Base-by-base conservation (phyloP, 2,329 filamentous ascomycete species). In the Alternaria arborescens region DNA sequence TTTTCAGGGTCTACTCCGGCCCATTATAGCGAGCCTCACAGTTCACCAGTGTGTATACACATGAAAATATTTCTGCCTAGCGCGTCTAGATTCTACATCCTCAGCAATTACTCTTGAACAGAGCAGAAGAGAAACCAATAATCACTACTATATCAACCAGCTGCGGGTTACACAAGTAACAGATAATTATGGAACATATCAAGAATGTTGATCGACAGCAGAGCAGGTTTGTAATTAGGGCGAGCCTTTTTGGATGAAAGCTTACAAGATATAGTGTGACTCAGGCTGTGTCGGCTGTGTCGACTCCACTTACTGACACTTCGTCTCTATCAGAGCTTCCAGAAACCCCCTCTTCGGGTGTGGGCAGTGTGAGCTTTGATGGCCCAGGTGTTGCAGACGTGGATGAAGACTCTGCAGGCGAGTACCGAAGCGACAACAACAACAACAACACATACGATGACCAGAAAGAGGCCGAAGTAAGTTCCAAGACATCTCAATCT, bases 401-500 rank as follows among this genome's bases (percentile, higher is more conserved):
- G 20, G 46, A 24, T 20, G 38, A 30, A 18, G 20, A 34, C 11
- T 34, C 14, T 34, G 32, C 32, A 34, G 14, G 32, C 32, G 32
- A 34, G 14, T 12, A 46, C 14, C 16, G 10, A 8, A 53, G 55
- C 50, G 32, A 34, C 26, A 18, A 53, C 20, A 40, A 53, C 20
- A 40, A 53, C 20, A 40, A 48, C 22, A 66, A 57, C 22, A 32
- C 40, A 20, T 63, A 61, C 38, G 22, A 14, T 1, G 38, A 22
- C 6, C 24, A 43, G 28, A 6, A 2, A 3, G 6, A 18, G 7
- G 42, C 56, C 11, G 46, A 54, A 22, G 63, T 65, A 53, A 32
- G 18, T 22, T 5, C n/a, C 18, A 12, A 32, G 11, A 4, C 5
- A 26, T 8, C 12, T 22, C 6, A 2, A 24, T 24, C 18, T 10